Conservation (phyloP, 108 stramenopile genomes). For the Nitzschia palea region DNA sequence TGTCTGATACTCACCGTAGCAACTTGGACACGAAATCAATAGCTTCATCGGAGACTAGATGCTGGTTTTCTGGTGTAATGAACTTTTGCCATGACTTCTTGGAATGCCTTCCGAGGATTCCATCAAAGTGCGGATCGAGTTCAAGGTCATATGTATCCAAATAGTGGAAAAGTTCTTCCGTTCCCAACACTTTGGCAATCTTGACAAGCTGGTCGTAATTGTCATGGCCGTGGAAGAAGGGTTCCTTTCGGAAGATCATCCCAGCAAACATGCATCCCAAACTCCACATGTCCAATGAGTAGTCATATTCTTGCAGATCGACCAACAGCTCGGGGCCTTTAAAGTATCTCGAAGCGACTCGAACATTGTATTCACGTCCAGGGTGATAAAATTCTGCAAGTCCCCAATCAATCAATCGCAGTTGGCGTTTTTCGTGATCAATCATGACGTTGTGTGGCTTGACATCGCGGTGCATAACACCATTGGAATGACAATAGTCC, state of each 20-base stretch:
- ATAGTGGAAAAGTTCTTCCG: conserved; percentile 95
- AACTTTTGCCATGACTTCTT: conserved; percentile 99
- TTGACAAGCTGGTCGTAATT: conserved; percentile 99
- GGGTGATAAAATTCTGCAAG: conserved; percentile 99
- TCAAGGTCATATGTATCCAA: conserved; percentile 97
- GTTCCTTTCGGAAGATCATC: conserved; percentile 99
- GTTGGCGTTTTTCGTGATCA: conserved; percentile 97
- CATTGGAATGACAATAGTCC: conserved; percentile 99
- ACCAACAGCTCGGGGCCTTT: conserved; percentile 99
- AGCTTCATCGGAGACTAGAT: conserved; percentile 96
- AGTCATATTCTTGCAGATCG: conserved; percentile 99
- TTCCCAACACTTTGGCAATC: conserved; percentile 98
- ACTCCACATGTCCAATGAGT: conserved; percentile 99
- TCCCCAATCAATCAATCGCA: conserved; percentile 99
- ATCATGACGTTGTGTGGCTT: conserved; percentile 99
- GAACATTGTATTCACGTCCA: conserved; percentile 99
- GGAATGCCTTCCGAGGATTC: conserved; percentile 93
- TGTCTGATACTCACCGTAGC: conserved; percentile 29
- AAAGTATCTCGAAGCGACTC: conserved; percentile 99
- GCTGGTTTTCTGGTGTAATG: conserved; percentile 95
- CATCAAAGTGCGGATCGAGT: conserved; percentile 97
- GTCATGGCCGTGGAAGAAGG: conserved; percentile 98
- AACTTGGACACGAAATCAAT: conserved; percentile 94
- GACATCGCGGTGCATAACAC: conserved; percentile 99
- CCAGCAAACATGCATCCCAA: conserved; percentile 99